Evolutionary conservation across 306 rosid species (phyloP).

Genomic region (Acacia confusa): DNA sequence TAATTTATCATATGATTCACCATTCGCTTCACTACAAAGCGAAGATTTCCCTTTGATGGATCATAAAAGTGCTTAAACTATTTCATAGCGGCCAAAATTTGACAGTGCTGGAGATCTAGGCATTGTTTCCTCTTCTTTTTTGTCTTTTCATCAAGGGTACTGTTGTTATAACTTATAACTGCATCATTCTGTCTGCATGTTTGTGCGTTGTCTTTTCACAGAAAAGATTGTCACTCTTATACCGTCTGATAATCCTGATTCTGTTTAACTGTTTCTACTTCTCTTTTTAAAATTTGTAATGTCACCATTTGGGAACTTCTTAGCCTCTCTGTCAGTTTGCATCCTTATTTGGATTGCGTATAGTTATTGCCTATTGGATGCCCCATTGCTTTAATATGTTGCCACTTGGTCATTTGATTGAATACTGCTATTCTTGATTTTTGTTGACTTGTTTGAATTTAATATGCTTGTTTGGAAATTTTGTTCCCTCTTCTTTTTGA

Average conservation of each 20-base stretch:
- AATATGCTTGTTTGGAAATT: background rate
- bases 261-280: background rate
- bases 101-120: background rate
- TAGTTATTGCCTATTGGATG: background rate
- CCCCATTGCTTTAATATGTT: constrained; percentile 3
- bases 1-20: background rate
- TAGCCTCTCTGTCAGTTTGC: background rate
- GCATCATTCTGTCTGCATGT: background rate
- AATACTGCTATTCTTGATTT: background rate
- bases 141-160: background rate
- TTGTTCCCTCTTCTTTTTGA: background rate
- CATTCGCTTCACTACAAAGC: background rate
- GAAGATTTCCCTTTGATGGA: background rate
- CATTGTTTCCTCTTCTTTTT: background rate
- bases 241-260: background rate
- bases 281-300: background rate
- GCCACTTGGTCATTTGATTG: background rate
- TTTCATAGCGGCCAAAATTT: background rate
- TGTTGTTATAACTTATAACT: background rate
- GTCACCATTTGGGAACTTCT: background rate
- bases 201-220: background rate
- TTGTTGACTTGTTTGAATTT: background rate
- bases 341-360: background rate
- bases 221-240: background rate
- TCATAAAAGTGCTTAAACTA: background rate